A percentile compares a stretch with the other conserved stretches of the same genome.
Conservation (phyloP, 805 yeast species). For the Barnettozyma californica region DNA sequence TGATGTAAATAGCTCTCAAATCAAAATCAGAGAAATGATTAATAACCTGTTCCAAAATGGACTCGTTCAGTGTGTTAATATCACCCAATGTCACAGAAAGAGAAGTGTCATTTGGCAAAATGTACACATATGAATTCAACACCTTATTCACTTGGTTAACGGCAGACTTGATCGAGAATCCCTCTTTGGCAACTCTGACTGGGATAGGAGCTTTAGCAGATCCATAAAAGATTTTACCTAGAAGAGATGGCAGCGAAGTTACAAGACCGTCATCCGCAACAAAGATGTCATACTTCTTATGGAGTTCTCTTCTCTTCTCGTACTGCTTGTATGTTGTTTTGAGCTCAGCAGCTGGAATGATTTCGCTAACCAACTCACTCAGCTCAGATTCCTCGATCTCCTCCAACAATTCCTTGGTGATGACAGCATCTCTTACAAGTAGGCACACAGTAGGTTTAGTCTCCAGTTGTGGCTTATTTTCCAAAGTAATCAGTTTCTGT, state of each 20-base stretch:
- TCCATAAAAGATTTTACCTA: conserved; percentile 76
- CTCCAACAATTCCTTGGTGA: conserved; percentile 27
- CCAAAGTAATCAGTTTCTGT: conserved; percentile 31
- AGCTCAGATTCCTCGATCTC: conserved; percentile 26
- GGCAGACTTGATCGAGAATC: conserved; percentile 45
- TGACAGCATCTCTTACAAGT: conserved; percentile 60
- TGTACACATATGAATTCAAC: conserved; percentile 51
- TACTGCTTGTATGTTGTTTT: conserved; percentile 84
- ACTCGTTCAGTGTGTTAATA: conserved; percentile 34
- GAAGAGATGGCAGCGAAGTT: conserved; percentile 71
- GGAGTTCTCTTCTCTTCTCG: conserved; percentile 78
- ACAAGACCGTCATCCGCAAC: conserved; percentile 80
- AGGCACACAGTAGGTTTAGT: conserved; percentile 51
- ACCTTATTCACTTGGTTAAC: conserved; percentile 55
- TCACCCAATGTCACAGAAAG: conserved; percentile 64
- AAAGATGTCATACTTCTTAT: conserved; percentile 65
- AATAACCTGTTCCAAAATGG: conserved; percentile 49
- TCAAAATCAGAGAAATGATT: conserved; percentile 38
- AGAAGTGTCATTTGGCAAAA: conserved; percentile 70
- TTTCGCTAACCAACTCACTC: conserved; percentile 33
- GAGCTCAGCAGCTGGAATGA: conserved; percentile 68
- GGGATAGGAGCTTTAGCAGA: conserved; percentile 65
- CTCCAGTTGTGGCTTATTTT: conserved; percentile 33
- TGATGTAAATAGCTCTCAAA: conserved; percentile 57
- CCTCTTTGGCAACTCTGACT: conserved; percentile 38